Base-by-base conservation (phyloP, 306 rosid species). In the Pterocarpus santalinus region DNA sequence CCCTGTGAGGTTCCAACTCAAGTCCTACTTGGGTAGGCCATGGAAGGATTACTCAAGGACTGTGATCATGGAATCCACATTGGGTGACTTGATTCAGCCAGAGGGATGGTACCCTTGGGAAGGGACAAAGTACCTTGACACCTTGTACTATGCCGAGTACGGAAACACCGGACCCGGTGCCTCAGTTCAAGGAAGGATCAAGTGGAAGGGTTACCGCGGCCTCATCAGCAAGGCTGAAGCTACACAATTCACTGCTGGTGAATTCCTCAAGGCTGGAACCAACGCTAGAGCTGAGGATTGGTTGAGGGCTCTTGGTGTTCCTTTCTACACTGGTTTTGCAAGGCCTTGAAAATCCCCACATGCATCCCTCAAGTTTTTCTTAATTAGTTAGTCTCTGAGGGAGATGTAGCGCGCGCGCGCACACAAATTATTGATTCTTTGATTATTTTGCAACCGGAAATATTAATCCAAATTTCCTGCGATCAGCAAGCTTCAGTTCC, bases 121-220 rank as follows among this genome's bases (percentile, higher is more conserved):
- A 0, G 89, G 88, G 0, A 11, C 28, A 4, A 14, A 12, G 0
- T 84, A 66, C 2, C 69, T 81, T 6, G 58, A 78, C 32, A 86
- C 90, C 0, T 75, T 79, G 32, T 79, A 43, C 84, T 88, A 83
- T 34, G 84, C 87, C 11, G 97, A 93, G 88, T 86, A 86, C 4
- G 87, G 4, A 2, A 91, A 93, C 81, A 68, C 57, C 0, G 94
- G 97, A 15, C 93, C 93, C 0, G 91, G 94, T 10, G 92, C 94
- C 5, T 32, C 2, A 9, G 51, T 81, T 2, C 2, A 13, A 0
- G 13, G 56, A 15, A 90, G 97, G 28, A 81, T 90, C 7, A 90
- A 53, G 51, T 93, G 97, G 97, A 79, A 30, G 53, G 88, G 90
- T 5, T 86, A 75, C 62, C 86, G 28, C 1, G 88, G 82, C 0